A percentile compares a stretch with the other conserved stretches of the same genome.
These are phyloP conservation scores for Massospora cicadina DNA, from an alignment of 371 early-diverging fungal genomes.

Conservation along the genomic window DNA sequence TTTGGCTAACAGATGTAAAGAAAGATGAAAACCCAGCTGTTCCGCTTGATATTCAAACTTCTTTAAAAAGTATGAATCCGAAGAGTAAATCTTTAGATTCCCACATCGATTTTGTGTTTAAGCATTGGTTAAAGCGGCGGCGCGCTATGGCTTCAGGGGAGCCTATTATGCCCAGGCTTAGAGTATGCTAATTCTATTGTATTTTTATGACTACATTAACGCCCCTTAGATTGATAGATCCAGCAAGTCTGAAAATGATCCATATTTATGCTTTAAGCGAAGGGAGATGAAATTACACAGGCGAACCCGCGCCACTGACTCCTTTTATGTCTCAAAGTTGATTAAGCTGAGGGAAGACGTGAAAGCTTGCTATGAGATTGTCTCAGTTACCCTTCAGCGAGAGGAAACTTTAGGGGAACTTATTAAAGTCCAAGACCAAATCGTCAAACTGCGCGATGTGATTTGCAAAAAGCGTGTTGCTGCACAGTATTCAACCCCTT, in stretches of 20 bases:
- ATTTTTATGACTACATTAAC: not conserved
- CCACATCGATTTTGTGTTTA: not conserved
- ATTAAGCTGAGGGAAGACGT: slow-evolving; percentile 65
- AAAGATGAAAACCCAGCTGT: not conserved
- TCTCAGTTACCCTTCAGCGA: not conserved
- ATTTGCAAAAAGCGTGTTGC: not conserved
- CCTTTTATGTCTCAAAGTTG: slow-evolving; percentile 63
- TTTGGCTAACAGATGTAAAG: not conserved
- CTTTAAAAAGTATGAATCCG: not conserved
- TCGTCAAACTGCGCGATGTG: not conserved
- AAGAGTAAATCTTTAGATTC: not conserved
- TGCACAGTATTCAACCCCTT: not conserved
- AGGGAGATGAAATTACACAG: slow-evolving; percentile 75
- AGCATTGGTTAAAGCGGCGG: slow-evolving; percentile 12
- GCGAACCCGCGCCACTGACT: slow-evolving; percentile 79
- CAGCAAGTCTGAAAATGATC: slow-evolving; percentile 55
- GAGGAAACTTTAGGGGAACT: not conserved
- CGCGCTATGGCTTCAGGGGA: slow-evolving; percentile 18
- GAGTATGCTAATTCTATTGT: not conserved
- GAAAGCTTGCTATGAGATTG: slow-evolving; percentile 10
- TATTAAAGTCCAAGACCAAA: not conserved
- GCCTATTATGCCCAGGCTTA: slow-evolving; percentile 20
- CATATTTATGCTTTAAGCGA: slow-evolving; percentile 92
- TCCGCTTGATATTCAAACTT: not conserved
- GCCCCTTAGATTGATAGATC: slow-evolving; percentile 34